Percentiles rank a stretch among this genome's conserved stretches.
Conservation (phyloP, 371 early-diverging fungal genomes). For the Mucor indicus region DNA sequence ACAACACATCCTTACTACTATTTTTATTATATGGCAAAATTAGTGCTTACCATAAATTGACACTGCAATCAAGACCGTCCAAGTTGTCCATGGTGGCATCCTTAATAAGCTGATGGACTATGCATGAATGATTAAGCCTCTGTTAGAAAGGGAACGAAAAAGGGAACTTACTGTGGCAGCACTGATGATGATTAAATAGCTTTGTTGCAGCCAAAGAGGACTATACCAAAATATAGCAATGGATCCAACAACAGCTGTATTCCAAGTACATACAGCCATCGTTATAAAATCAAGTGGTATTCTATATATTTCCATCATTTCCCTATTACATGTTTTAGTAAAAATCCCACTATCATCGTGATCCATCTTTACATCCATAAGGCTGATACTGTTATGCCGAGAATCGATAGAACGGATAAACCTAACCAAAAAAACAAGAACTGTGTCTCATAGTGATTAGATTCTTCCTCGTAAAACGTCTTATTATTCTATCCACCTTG, state of each 20-base stretch:
- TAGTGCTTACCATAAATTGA: slow-evolving; percentile 14
- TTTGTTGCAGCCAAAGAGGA: slow-evolving; percentile 25
- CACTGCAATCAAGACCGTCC: slow-evolving; percentile 23
- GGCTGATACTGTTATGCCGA: slow-evolving; percentile 14
- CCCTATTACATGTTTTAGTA: slow-evolving; percentile 11
- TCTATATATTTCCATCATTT: slow-evolving; percentile 14
- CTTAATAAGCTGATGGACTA: slow-evolving; percentile 19
- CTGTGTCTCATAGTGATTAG: no score
- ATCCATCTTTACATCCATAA: slow-evolving; percentile 24
- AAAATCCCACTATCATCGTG: no score
- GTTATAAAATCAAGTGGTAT: slow-evolving; percentile 20
- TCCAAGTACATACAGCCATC: slow-evolving; percentile 14
- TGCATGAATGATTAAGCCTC: no score
- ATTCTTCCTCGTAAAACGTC: background rate
- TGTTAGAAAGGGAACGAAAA: no score
- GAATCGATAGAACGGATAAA: slow-evolving; percentile 19
- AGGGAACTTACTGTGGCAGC: slow-evolving; percentile 13
- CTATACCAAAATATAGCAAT: slow-evolving; percentile 22
- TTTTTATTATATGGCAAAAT: no score
- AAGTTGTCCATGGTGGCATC: slow-evolving; percentile 24
- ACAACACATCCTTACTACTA: no score
- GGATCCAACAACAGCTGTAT: slow-evolving; percentile 17
- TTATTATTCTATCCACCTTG: slow-evolving; percentile 3
- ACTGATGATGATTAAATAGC: slow-evolving; percentile 18
- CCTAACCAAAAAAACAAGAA: slow-evolving; percentile 24